Evolutionary conservation across 306 rosid species (phyloP), one percentile per base, ranked within the genome.

Genomic region (Ormosia emarginata): DNA sequence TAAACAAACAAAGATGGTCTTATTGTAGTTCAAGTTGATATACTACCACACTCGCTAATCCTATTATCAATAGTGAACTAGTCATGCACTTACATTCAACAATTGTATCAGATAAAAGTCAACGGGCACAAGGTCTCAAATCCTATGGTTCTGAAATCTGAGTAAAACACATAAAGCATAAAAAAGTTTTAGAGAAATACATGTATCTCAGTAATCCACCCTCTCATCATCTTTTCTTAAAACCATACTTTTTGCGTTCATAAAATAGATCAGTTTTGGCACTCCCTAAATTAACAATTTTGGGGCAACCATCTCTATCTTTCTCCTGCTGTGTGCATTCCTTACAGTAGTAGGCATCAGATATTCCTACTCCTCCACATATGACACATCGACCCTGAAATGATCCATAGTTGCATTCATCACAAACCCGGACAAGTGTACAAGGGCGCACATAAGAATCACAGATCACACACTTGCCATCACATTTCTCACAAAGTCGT

Each of bases 291-390:
- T 95, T 93, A 57, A 93, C 97, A 68, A 95, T 95, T 85, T 95
- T 95, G 18, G 97, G 99, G 61, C 99, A 95, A 44, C 97, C 99
- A 81, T 91, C 97, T 78, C 98, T 89, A 15, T 95, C 98, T 88
- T 91, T 95, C 90, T 91, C 98, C 84, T 91, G 97, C 83, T 95
- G 99, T 2, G 97, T 95, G 78, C 99, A 95, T 92, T 95, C 99
- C 85, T 93, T 91, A 88, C 99, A 91, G 80, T 92, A 95, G 90
- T 92, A 95, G 39, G 98, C 95, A 85, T 95, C 95, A 6, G 97
- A 95, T 24, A 95, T 95, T 65, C 98, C 97, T 13, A 91, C 93
- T 56, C 98, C 98, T 85, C 97, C 98, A 59, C 97, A 95, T 74
- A 95, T 88, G 56, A 95, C 98, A 56, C 98, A 93, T 24, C 97